These are phyloP conservation scores for Gossypium lobatum DNA, from an alignment of 441 rosid genomes.

Conservation along the genomic window DNA sequence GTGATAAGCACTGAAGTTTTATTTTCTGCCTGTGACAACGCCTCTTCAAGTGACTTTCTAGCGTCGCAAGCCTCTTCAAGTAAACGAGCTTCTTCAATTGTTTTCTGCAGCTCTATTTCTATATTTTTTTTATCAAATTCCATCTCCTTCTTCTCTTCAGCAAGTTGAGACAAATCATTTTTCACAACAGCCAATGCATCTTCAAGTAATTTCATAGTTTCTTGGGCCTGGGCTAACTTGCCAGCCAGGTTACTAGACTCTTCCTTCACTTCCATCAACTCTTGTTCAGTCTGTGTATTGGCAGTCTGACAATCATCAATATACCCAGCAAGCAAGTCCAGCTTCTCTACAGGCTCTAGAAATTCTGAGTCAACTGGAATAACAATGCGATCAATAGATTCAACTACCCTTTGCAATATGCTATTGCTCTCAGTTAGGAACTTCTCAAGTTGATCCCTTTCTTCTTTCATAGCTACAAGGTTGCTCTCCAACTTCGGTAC, in stretches of 20 bases:
- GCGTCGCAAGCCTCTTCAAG: constrained; percentile 50
- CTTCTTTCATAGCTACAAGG: constrained; percentile 40
- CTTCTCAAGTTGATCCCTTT: constrained; percentile 55
- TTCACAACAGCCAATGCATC: constrained; percentile 47
- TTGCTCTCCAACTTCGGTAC: constrained; percentile 64
- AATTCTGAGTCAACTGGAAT: constrained; percentile 43
- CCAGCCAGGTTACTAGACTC: constrained; percentile 37
- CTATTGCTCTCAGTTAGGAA: constrained; percentile 52
- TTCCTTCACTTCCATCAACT: constrained; percentile 42
- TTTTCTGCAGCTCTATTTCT: constrained; percentile 59
- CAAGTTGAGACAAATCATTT: constrained; percentile 35
- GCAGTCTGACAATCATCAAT: constrained; percentile 49
- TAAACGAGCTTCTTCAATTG: constrained; percentile 43
- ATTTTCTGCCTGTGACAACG: constrained; percentile 52
- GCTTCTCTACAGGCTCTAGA: constrained; percentile 57
- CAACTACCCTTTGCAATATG: constrained; percentile 48
- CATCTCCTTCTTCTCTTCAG: constrained; percentile 43
- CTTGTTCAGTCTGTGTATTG: constrained; percentile 46
- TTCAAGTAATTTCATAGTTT: constrained; percentile 44
- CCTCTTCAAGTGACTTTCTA: constrained; percentile 59
- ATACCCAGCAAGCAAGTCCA: constrained; percentile 52
- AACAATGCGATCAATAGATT: constrained; percentile 42
- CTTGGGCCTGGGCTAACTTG: constrained; percentile 52
- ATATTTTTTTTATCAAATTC: constrained; percentile 38
- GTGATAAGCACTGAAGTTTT: constrained; percentile 41